Base-by-base conservation (phyloP, 192 early-diverging fungal species). In the Pecoramyces ruminantium region DNA sequence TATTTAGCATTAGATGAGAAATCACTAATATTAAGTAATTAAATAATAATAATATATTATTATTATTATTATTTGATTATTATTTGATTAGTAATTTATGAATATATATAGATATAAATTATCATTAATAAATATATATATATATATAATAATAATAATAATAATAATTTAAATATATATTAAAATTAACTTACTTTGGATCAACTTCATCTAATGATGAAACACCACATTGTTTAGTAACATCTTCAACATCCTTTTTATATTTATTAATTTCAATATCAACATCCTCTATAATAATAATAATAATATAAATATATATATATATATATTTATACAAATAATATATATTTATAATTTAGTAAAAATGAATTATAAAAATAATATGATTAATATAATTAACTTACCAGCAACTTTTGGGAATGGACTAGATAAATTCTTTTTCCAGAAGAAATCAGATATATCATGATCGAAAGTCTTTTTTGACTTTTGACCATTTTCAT, bases 331-430 rank as follows among this genome's bases (percentile, higher is more conserved):
- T n/a, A n/a, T n/a, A n/a, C n/a, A n/a, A n/a, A n/a, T n/a, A n/a
- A n/a, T n/a, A n/a, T n/a, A n/a, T n/a, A n/a, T n/a, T n/a, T n/a
- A n/a, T n/a, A n/a, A n/a, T n/a, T n/a, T n/a, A n/a, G n/a, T n/a
- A n/a, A n/a, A n/a, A n/a, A n/a, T n/a, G n/a, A n/a, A n/a, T n/a
- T n/a, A n/a, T n/a, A n/a, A n/a, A n/a, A n/a, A n/a, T n/a, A n/a
- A n/a, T n/a, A n/a, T n/a, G n/a, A n/a, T n/a, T n/a, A n/a, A n/a
- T n/a, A n/a, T n/a, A n/a, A 29, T 21, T 13, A 17, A 81, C 79
- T 15, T 79, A 89, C 88, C 95, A 77, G 96, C 98, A 15, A 98
- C 98, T 83, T 97, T 92, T 25, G 97, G 98, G 85, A 99, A 98
- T 39, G 96, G 97, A 84, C 91, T 94, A 42, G 91, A 88, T 13